phyloP scores from a whole-genome alignment of 768 basidiomycete genomes.

The Sutorius australiensis region DNA sequence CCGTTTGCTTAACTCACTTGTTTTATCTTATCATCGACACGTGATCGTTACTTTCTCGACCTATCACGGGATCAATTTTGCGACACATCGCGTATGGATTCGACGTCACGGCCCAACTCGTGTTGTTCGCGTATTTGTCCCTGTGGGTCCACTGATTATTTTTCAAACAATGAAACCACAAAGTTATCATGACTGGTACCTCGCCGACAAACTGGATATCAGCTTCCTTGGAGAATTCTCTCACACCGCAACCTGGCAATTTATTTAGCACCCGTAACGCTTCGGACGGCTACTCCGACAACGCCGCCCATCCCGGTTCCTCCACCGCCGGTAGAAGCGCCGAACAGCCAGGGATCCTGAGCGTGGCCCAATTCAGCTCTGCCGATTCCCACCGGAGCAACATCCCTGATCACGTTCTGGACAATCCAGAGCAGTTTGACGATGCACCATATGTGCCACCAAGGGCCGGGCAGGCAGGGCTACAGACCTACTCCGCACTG shows the following conservation, averaged over 20 bases:
- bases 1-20: conserved; percentile 19
- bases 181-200: conserved; percentile 26
- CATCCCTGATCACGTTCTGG: conserved; percentile 10
- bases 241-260: conserved; percentile 9
- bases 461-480: conserved; percentile 19
- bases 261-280: conserved; percentile 9
- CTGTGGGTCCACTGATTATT: conserved; percentile 33
- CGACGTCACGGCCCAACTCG: conserved; percentile 2
- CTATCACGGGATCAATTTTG: conserved; percentile 8
- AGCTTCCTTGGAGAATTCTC: conserved; percentile 5
- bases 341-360: conserved; percentile 10
- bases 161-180: conserved; percentile 25
- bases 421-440: conserved; percentile 19
- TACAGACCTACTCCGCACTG: conserved; percentile 11
- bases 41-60: background rate
- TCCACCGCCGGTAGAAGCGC: conserved; percentile 13
- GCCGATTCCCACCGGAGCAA: conserved; percentile 12
- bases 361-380: conserved; percentile 10
- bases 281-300: conserved; percentile 20
- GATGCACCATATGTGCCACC: conserved; percentile 32
- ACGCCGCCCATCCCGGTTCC: conserved; percentile 12
- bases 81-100: conserved; percentile 14
- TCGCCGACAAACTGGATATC: conserved; percentile 13
- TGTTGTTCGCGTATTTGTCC: conserved; percentile 32
- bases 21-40: conserved; percentile 25